Percentiles rank a stretch among this genome's conserved stretches.
Evolutionary conservation across 2,329 filamentous ascomycete species (phyloP).

Genomic region (Colletotrichum euphorbiae): DNA sequence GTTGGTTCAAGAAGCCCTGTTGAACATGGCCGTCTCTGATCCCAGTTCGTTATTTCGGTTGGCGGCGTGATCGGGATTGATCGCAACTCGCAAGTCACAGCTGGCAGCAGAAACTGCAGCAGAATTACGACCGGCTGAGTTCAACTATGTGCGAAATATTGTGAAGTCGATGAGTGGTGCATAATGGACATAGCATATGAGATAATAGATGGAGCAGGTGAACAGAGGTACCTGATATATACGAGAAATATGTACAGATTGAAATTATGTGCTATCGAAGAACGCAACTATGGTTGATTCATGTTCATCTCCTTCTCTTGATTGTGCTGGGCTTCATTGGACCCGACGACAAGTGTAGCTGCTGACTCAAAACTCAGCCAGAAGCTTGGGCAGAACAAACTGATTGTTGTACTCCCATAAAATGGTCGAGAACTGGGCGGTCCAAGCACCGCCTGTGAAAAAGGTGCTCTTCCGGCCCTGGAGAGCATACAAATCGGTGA

Average conservation of each 20-base stretch:
- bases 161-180: too few species aligned
- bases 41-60: not conserved
- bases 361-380: constrained; percentile 30
- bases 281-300: not conserved
- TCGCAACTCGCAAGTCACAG: too few species aligned
- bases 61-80: too few species aligned
- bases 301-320: not conserved
- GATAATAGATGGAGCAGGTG: too few species aligned
- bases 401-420: constrained; percentile 50
- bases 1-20: not conserved
- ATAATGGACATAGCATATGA: too few species aligned
- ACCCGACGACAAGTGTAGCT: not conserved
- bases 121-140: too few species aligned
- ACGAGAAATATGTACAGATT: not conserved
- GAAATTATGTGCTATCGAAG: not conserved
- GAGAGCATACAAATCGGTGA: constrained; percentile 50
- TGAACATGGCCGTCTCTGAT: not conserved
- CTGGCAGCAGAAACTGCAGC: too few species aligned
- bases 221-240: not conserved
- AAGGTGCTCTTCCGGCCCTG: constrained; percentile 55
- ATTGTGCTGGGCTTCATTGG: too few species aligned
- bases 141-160: too few species aligned
- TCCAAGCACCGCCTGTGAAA: constrained; percentile 52
- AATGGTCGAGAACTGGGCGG: constrained; percentile 47
- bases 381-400: constrained; percentile 44